Evolutionary conservation across 805 yeast species (phyloP).

Genomic region (Wickerhamomyces pijperi): DNA sequence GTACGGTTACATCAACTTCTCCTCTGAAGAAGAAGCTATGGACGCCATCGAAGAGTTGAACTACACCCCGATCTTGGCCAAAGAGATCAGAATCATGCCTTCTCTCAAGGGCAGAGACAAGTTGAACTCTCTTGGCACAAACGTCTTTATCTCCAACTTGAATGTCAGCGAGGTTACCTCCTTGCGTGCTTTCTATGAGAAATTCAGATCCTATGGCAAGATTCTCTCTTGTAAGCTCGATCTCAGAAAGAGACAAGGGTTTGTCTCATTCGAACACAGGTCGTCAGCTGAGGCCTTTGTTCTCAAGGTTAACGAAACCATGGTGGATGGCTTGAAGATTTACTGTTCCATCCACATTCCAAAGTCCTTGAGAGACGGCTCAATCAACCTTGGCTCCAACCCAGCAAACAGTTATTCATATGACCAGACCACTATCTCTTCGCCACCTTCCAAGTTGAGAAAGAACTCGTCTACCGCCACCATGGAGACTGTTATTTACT

Average conservation of each 20-base stretch:
- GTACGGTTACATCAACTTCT: conserved; percentile 64
- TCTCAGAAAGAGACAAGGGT: conserved; percentile 27
- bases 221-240: conserved; percentile 31
- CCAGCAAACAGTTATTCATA: not conserved
- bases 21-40: conserved; percentile 37
- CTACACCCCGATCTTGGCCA: conserved; percentile 27
- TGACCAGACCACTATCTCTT: not conserved
- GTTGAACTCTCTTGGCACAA: conserved; percentile 26
- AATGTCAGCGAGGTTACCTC: conserved; percentile 20
- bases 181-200: conserved; percentile 35
- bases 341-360: conserved; percentile 31
- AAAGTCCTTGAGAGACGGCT: conserved; percentile 7
- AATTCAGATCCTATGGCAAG: conserved; percentile 36
- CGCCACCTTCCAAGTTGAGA: not conserved
- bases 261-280: conserved; percentile 25
- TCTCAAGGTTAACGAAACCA: conserved; percentile 17
- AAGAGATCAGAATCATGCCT: conserved; percentile 46
- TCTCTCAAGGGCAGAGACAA: conserved; percentile 35
- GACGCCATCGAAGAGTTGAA: conserved; percentile 48
- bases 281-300: conserved; percentile 25
- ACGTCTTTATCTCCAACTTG: conserved; percentile 37
- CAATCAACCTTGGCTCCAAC: not conserved
- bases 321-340: conserved; percentile 21
- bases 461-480: not conserved
- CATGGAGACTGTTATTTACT: not conserved